phyloP scores from a whole-genome alignment of 805 yeast species.

The Sungouiella thailandica region DNA sequence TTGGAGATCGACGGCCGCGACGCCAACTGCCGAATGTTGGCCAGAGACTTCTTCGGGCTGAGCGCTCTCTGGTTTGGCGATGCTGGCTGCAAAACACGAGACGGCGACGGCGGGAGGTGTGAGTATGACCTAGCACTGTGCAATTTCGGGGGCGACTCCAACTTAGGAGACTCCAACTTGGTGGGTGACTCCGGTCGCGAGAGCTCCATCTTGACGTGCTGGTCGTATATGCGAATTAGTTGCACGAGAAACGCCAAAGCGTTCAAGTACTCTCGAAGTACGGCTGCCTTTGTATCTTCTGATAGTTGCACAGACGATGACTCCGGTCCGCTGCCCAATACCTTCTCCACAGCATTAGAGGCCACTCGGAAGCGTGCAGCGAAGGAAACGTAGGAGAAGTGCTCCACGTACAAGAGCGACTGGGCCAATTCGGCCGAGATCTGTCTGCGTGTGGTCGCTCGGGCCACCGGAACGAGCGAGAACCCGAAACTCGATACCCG shows the following conservation, averaged over 20 bases:
- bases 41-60: slow-evolving; percentile 1
- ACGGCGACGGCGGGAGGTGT: neutral
- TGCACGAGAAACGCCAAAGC: slow-evolving; percentile 58
- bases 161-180: neutral
- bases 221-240: slow-evolving; percentile 56
- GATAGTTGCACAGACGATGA: slow-evolving; percentile 8
- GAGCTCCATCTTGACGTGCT: slow-evolving; percentile 16
- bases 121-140: neutral
- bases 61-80: slow-evolving; percentile 1
- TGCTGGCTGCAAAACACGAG: neutral
- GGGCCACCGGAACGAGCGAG: slow-evolving; percentile 16
- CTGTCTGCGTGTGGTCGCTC: slow-evolving; percentile 11
- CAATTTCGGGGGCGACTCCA: neutral
- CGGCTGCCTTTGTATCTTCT: slow-evolving; percentile 33
- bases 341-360: slow-evolving; percentile 19
- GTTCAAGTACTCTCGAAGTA: slow-evolving; percentile 45
- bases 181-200: neutral
- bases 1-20: slow-evolving; percentile 22
- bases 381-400: slow-evolving; percentile 33
- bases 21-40: neutral
- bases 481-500: slow-evolving; percentile 18
- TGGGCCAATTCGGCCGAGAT: slow-evolving; percentile 30
- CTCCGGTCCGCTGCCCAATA: slow-evolving; percentile 2
- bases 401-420: slow-evolving; percentile 56
- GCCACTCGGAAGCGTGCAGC: slow-evolving; percentile 37